Evolutionary conservation across 2,329 filamentous ascomycete genomes (phyloP), one percentile per base, ranked within the genome.

Genomic region (Zymoseptoria crescenta): DNA sequence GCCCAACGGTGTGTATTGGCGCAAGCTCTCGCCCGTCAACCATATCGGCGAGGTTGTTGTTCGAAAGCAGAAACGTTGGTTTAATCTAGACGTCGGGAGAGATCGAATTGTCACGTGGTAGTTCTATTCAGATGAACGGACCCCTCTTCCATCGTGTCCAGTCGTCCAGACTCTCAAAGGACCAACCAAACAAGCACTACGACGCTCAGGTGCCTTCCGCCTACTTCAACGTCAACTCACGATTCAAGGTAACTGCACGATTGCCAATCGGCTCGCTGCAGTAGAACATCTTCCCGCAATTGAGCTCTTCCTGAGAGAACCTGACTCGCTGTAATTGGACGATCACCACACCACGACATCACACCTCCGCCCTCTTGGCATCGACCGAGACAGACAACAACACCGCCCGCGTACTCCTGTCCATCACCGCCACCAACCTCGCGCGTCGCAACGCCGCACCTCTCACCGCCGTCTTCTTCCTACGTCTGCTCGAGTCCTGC

Each of bases 1-100:
- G 65, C 2, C 83, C 81, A 48, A 87, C 76, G 8, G 68, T 60
- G 67, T 81, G 81, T 69, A 76, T 78, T n/a, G 59, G 56, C 21
- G 61, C 58, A 27, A 20, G 56, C 27, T 35, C 41, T 28, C 48
- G 57, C 16, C 58, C 27, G 58, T 51, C 52, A n/a, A 49, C 30
- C 35, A 50, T 55, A 51, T 51, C 29, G 13, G 24, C 35, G 53
- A 45, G 19, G 30, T 24, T 20, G n/a, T 50, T 49, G 55, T 16
- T 24, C 24, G 10, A 13, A n/a, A 45, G 35, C n/a, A 16, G 35
- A 45, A 16, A 16, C 35, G 35, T 45, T n/a, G 35, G 10, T 45
- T 45, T 45, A 41, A 41, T 41, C 16, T 16, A 13, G 35, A 45
- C 16, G 5, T 45, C 35, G 24, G 24, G 10, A 45, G 35, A 45